Base-by-base conservation (phyloP, 2,329 filamentous ascomycete species). In the Colletotrichum sp. region DNA sequence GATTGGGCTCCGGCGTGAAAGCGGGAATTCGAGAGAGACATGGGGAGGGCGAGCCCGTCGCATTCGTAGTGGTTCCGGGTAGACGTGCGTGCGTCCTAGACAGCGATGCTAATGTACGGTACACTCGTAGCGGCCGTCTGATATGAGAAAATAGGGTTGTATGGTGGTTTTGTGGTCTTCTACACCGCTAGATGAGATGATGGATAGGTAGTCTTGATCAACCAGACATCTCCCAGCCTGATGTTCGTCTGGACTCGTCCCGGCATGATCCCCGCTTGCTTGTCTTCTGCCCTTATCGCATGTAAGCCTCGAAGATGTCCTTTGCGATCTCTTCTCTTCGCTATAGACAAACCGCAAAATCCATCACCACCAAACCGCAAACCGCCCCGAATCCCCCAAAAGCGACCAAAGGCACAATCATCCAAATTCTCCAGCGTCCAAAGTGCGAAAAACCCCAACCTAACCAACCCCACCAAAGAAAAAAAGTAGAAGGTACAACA, bases 341-440 rank as follows among this genome's bases (percentile, higher is more conserved):
- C 44, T 0, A n/a, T 8, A 8, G 3, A 4, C 9, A 8, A 13
- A 2, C n/a, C 44, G 0, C n/a, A 52, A 21, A 21, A 0, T n/a
- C n/a, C 44, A 52, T 49, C 18, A 21, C n/a, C n/a, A 9, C 6
- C 44, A 21, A 24, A 5, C 9, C 39, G 0, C 9, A 49, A 49
- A 49, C 1, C 44, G 6, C 44, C n/a, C 12, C 10, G 6, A 21
- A 52, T 0, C 0, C n/a, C 0, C n/a, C 44, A 21, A 52, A 49
- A 49, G 0, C 39, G 18, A 49, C 5, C 39, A 49, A 52, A 52
- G n/a, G n/a, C 44, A 52, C 44, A 52, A 52, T 4, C 12, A 7
- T 52, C n/a, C 6, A 52, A 52, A 52, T 8, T 1, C 44, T 49
- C 4, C 44, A 21, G 9, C n/a, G 44, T 52, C 44, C 6, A 52